These are phyloP conservation scores for sweet orange (Citrus sinensis) DNA, from an alignment of 345 rosid species.

Conservation along the genomic window DNA sequence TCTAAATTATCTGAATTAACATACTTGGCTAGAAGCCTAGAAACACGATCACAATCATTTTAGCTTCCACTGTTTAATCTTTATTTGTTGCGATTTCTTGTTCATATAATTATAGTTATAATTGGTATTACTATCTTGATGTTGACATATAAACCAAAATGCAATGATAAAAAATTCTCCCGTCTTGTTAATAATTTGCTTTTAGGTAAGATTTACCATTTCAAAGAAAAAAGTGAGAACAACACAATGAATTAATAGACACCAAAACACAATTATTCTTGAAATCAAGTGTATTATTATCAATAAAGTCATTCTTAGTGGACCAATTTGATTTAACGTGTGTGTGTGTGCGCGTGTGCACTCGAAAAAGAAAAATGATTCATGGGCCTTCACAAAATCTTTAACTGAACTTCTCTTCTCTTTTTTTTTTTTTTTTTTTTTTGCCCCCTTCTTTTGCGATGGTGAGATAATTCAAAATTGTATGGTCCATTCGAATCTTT, in stretches of 20 bases:
- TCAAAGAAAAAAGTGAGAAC: background rate
- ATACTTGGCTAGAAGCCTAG: background rate
- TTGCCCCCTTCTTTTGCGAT: background rate
- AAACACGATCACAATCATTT: slow-evolving; percentile 12
- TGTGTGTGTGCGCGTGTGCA: background rate
- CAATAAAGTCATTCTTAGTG: slow-evolving; percentile 3
- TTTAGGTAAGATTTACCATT: slow-evolving; percentile 23
- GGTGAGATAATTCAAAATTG: background rate
- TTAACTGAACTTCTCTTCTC: background rate
- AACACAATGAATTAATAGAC: background rate
- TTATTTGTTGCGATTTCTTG: slow-evolving; percentile 25
- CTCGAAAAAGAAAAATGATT: slow-evolving; percentile 9
- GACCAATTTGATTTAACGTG: background rate
- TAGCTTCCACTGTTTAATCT: slow-evolving; percentile 13
- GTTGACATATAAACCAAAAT: slow-evolving; percentile 39
- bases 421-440: background rate
- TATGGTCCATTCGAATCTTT: background rate
- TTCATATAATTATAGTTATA: slow-evolving; percentile 29
- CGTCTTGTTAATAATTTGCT: slow-evolving; percentile 6
- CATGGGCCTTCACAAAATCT: background rate
- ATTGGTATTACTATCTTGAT: slow-evolving; percentile 29
- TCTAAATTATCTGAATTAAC: background rate
- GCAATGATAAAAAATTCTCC: slow-evolving; percentile 26
- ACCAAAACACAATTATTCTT: slow-evolving; percentile 18
- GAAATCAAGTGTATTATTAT: background rate